These are phyloP conservation scores for Coprinopsis marcescibilis DNA, from an alignment of 768 basidiomycete genomes.

Conservation along the genomic window DNA sequence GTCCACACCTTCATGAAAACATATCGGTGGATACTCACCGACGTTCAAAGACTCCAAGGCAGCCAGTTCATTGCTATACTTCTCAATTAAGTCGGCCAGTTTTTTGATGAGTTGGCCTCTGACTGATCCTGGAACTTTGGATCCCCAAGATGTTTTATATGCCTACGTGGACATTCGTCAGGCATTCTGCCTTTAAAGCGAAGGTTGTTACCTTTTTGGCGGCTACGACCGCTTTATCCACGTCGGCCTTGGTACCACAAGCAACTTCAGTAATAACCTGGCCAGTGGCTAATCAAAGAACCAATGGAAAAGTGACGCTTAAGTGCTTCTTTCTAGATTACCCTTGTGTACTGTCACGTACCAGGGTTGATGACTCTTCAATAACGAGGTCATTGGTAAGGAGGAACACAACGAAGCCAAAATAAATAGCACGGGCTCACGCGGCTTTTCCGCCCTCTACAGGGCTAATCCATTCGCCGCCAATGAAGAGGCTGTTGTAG, in stretches of 20 bases:
- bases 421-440: constrained; percentile 36
- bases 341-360: constrained; percentile 13
- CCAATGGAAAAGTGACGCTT: no score
- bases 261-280: constrained; percentile 52
- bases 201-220: constrained; percentile 44
- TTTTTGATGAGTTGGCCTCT: constrained; percentile 55
- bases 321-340: no score
- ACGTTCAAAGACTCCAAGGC: not conserved
- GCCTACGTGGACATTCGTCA: constrained; percentile 20
- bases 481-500: not conserved
- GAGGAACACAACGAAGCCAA: not conserved
- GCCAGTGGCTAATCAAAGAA: constrained; percentile 71
- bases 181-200: not conserved
- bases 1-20: not conserved
- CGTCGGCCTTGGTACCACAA: constrained; percentile 60
- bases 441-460: constrained; percentile 59
- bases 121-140: constrained; percentile 44
- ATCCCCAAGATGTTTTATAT: constrained; percentile 61
- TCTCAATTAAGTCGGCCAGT: constrained; percentile 60
- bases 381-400: not conserved
- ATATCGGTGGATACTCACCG: not conserved
- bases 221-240: constrained; percentile 68
- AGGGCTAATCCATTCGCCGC: constrained; percentile 32
- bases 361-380: constrained; percentile 61
- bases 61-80: constrained; percentile 55